Conservation (phyloP, 1,284 basidiomycete genomes). For the Agaricales sp. region DNA sequence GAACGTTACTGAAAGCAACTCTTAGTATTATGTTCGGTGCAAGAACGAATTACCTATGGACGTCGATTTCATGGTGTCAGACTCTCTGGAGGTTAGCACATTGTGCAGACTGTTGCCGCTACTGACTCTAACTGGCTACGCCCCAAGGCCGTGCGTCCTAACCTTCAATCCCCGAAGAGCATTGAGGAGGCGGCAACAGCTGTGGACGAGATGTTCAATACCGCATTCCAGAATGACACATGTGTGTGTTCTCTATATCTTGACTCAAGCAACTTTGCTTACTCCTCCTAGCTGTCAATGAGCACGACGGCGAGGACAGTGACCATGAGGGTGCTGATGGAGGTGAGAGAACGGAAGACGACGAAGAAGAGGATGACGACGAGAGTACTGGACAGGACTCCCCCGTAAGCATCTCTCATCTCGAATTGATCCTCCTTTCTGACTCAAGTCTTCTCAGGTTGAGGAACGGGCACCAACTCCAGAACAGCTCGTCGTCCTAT, state of each 20-base stretch:
- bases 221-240: conserved; percentile 48
- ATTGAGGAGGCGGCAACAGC: conserved; percentile 79
- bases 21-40: conserved; percentile 78
- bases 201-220: conserved; percentile 82
- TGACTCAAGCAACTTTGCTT: conserved; percentile 6
- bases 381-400: conserved; percentile 31
- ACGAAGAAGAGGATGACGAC: conserved; percentile 29
- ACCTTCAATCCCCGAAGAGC: conserved; percentile 55
- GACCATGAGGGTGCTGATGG: conserved; percentile 49
- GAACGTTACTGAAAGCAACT: conserved; percentile 8
- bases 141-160: conserved; percentile 69
- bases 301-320: conserved; percentile 58
- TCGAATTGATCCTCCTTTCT: conserved; percentile 9
- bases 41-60: conserved; percentile 92
- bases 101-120: conserved; percentile 3
- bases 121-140: conserved; percentile 9
- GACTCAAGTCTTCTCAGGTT: conserved; percentile 24
- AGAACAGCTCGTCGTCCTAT: conserved; percentile 64
- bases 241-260: conserved; percentile 24
- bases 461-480: conserved; percentile 66
- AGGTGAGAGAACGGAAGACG: conserved; percentile 49
- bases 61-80: conserved; percentile 92
- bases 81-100: conserved; percentile 73
- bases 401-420: conserved; percentile 29
- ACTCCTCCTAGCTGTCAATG: conserved; percentile 19